These are phyloP conservation scores for Hymenoscyphus infarciens DNA, from an alignment of 2,329 filamentous ascomycete genomes.

Conservation along the genomic window DNA sequence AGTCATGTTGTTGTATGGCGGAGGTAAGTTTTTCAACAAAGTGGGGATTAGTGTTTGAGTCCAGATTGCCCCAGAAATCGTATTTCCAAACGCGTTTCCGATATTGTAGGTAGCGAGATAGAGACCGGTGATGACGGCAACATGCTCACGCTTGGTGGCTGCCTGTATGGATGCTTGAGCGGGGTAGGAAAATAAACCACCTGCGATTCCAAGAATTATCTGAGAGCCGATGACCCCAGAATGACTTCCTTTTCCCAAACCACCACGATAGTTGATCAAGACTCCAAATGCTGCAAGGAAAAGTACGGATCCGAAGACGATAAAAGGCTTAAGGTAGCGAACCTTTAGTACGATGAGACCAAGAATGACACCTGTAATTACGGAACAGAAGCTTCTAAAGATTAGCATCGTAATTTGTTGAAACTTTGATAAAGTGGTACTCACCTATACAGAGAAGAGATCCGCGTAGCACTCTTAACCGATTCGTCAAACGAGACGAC, in stretches of 20 bases:
- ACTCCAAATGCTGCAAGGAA: slow-evolving; percentile 65
- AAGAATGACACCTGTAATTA: slow-evolving; percentile 56
- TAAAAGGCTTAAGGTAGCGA: slow-evolving; percentile 60
- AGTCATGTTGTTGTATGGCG: slow-evolving; percentile 45
- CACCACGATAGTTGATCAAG: slow-evolving; percentile 60
- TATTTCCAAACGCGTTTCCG: slow-evolving; percentile 55
- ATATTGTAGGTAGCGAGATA: slow-evolving; percentile 61
- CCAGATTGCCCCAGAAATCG: slow-evolving; percentile 63
- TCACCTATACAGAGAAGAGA: slow-evolving; percentile 54
- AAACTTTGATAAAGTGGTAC: background rate
- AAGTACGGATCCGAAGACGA: slow-evolving; percentile 55
- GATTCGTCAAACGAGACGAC: slow-evolving; percentile 59
- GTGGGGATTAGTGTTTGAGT: slow-evolving; percentile 46
- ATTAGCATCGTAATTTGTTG: background rate
- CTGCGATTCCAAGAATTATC: slow-evolving; percentile 44
- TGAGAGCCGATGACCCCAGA: slow-evolving; percentile 60
- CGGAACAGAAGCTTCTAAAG: slow-evolving; percentile 43
- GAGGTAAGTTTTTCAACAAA: slow-evolving; percentile 45
- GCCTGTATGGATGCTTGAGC: slow-evolving; percentile 49
- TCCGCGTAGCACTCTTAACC: slow-evolving; percentile 52
- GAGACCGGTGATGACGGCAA: slow-evolving; percentile 61
- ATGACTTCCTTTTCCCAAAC: slow-evolving; percentile 40
- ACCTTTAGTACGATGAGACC: slow-evolving; percentile 47
- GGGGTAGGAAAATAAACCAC: slow-evolving; percentile 54
- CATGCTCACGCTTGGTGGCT: slow-evolving; percentile 49